These are phyloP conservation scores for Candida khao-thaluensis DNA, from an alignment of 805 yeast genomes.

Conservation along the genomic window DNA sequence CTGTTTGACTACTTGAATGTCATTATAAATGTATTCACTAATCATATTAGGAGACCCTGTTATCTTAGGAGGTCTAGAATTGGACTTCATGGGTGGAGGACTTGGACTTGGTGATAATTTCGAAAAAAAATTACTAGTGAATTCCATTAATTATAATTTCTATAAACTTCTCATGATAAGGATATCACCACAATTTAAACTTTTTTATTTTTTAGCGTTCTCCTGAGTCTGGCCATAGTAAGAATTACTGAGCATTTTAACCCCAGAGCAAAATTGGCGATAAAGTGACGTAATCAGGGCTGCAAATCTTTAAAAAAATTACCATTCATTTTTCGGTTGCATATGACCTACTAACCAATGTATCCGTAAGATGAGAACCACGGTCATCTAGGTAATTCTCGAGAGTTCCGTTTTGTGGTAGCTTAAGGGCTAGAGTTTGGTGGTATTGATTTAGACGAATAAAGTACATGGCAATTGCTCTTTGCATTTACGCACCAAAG, in stretches of 20 bases:
- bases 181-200: neutral
- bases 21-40: slow-evolving; percentile 22
- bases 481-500: too few relatives aligned
- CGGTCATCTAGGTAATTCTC: too few relatives aligned
- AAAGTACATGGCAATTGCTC: too few relatives aligned
- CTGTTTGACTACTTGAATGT: slow-evolving; percentile 20
- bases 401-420: too few relatives aligned
- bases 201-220: neutral
- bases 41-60: slow-evolving; percentile 21
- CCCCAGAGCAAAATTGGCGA: slow-evolving; percentile 4
- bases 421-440: too few relatives aligned
- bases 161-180: too few relatives aligned
- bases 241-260: neutral
- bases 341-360: too few relatives aligned
- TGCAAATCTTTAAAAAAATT: neutral
- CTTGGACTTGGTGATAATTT: slow-evolving; percentile 7
- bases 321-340: too few relatives aligned
- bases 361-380: too few relatives aligned
- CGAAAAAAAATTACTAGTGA: neutral
- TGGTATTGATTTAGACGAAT: too few relatives aligned
- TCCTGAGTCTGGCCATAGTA: slow-evolving; percentile 1
- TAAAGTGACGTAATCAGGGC: slow-evolving; percentile 1
- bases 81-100: neutral
- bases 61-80: slow-evolving; percentile 4
- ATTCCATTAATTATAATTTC: neutral